Conservation (phyloP, 2,329 filamentous ascomycete genomes). For the Xylaria hypoxylon region DNA sequence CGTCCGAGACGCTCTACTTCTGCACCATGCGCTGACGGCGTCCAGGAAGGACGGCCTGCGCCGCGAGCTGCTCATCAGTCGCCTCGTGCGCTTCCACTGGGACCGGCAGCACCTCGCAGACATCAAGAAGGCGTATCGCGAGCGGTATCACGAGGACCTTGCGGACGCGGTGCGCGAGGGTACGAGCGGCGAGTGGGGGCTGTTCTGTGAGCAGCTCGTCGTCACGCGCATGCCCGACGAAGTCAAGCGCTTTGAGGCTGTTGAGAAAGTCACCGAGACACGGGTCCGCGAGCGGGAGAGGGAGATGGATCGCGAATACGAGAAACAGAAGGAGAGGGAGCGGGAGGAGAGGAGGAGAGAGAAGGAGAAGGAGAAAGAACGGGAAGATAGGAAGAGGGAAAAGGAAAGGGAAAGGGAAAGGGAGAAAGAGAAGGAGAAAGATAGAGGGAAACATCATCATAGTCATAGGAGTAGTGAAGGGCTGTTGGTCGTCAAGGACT, state of each 20-base stretch:
- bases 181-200: constrained; percentile 79
- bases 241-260: constrained; percentile 62
- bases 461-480: constrained; percentile 37
- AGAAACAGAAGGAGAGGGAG: constrained; percentile 38
- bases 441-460: constrained; percentile 36
- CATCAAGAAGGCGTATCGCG: constrained; percentile 82
- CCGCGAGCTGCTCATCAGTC: constrained; percentile 86
- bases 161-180: constrained; percentile 83
- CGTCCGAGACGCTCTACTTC: constrained; percentile 88
- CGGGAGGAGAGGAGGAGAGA: constrained; percentile 33
- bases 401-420: constrained; percentile 35
- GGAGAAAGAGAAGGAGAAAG: constrained; percentile 34
- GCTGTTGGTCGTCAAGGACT: constrained; percentile 45
- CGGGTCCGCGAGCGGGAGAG: constrained; percentile 40
- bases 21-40: constrained; percentile 88
- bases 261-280: constrained; percentile 40
- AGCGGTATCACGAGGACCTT: constrained; percentile 79
- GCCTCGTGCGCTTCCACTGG: constrained; percentile 93
- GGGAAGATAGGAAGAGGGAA: constrained; percentile 37
- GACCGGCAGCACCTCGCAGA: constrained; percentile 82
- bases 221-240: constrained; percentile 71
- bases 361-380: constrained; percentile 30
- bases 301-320: constrained; percentile 41
- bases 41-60: constrained; percentile 77
- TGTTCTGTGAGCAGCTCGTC: constrained; percentile 79